Evolutionary conservation across 176 grass and related monocot species (phyloP).

Genomic region (Oryza glumipatula): DNA sequence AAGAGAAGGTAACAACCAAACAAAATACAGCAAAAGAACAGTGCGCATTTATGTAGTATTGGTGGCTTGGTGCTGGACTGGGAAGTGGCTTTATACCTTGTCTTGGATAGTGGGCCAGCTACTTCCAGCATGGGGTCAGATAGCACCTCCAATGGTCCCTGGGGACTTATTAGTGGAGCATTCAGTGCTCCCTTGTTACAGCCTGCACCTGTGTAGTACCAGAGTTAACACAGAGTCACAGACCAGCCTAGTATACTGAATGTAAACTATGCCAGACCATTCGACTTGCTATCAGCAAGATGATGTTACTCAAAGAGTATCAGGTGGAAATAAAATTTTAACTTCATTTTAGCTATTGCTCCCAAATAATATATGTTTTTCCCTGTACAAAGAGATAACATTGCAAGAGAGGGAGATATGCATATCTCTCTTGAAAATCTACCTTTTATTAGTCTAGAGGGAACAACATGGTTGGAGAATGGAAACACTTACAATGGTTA

Average conservation of each 20-base stretch:
- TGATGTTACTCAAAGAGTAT: slow-evolving; percentile 24
- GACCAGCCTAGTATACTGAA: slow-evolving; percentile 45
- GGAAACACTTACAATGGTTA: background rate
- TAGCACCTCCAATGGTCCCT: slow-evolving; percentile 60
- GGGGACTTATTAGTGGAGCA: slow-evolving; percentile 46
- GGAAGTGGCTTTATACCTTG: slow-evolving; percentile 64
- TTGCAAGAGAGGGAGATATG: background rate
- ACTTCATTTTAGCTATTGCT: background rate
- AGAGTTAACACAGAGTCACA: slow-evolving; percentile 39
- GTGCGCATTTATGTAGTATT: slow-evolving; percentile 57
- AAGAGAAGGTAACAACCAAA: slow-evolving; percentile 37
- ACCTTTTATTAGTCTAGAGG: slow-evolving; percentile 11
- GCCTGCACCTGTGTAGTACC: slow-evolving; percentile 46
- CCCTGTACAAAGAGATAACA: slow-evolving; percentile 19
- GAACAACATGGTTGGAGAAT: slow-evolving; percentile 1
- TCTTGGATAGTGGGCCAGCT: slow-evolving; percentile 64
- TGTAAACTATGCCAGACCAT: slow-evolving; percentile 40
- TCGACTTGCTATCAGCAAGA: slow-evolving; percentile 3
- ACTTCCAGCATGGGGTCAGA: slow-evolving; percentile 44
- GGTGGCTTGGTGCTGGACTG: slow-evolving; percentile 56
- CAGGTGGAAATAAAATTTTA: slow-evolving; percentile 31
- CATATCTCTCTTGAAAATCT: background rate
- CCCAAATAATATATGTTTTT: slow-evolving; percentile 11
- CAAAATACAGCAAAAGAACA: slow-evolving; percentile 56
- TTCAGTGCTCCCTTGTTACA: slow-evolving; percentile 61